Base-by-base conservation (phyloP, 192 early-diverging fungal genomes). In the Backusella circina region DNA sequence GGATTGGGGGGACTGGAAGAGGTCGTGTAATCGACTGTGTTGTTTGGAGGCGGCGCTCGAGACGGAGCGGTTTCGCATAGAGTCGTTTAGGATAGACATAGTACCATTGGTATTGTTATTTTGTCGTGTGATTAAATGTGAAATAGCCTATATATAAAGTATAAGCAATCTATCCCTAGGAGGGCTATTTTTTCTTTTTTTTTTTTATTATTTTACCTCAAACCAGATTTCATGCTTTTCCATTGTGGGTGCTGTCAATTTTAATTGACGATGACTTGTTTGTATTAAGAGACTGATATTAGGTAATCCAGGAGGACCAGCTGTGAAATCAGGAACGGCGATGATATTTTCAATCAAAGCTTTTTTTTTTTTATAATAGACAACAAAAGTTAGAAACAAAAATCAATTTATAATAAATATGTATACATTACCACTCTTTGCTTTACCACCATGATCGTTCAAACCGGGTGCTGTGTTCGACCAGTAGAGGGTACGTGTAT, bases 401-500 rank as follows among this genome's bases (percentile, higher is more conserved):
- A 23, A 9, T 0, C 7, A 23, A 9, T 0, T 21, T 13, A n/a
- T 10, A 32, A 32, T 13, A 15, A 0, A 67, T 35, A 31, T 67
- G 1, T 67, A 35, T 26, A 77, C 71, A 72, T n/a, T 86, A 83
- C 85, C 83, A 72, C 80, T 81, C 78, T 86, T 86, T 23, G 74
- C 75, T n/a, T 76, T 75, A 13, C 83, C 65, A 38, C 79, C 79
- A 72, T 36, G 38, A 26, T 75, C 65, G 32, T 84, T 79, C n/a
- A 78, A 75, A 10, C 83, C 83, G 32, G 91, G 91, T 37, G 85
- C 89, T 70, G 84, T 80, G 51, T 78, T 83, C 72, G 88, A 89
- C 93, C 93, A 94, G 75, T 94, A 90, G 33, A 94, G 75, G 23
- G 88, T 90, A 71, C 90, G 90, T 26, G 89, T 90, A 36, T 93